Evolutionary conservation across 176 grass and related monocot genomes (phyloP).

Genomic region (Canna indica): DNA sequence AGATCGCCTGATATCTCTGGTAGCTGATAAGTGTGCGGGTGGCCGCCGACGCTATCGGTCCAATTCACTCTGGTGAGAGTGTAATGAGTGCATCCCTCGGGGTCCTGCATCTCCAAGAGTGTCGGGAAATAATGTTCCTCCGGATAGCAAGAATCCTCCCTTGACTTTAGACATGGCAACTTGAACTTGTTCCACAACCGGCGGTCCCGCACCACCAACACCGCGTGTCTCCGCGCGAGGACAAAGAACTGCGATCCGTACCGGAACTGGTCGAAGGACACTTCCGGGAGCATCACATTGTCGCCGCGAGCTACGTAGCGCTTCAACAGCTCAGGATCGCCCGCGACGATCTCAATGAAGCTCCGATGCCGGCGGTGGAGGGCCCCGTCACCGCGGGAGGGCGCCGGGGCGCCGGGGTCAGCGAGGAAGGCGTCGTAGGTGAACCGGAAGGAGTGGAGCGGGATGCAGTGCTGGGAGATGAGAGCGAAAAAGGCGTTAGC

Average conservation of each 20-base stretch:
- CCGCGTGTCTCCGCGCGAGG: slow-evolving; percentile 44
- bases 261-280: slow-evolving; percentile 63
- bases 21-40: slow-evolving; percentile 65
- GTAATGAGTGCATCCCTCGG: slow-evolving; percentile 49
- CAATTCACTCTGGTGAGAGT: slow-evolving; percentile 84
- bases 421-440: slow-evolving; percentile 41
- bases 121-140: slow-evolving; percentile 99
- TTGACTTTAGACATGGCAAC: slow-evolving; percentile 52
- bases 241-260: slow-evolving; percentile 88
- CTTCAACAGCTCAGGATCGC: slow-evolving; percentile 46
- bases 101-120: slow-evolving; percentile 87
- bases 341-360: slow-evolving; percentile 85
- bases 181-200: slow-evolving; percentile 89
- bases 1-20: slow-evolving; percentile 50
- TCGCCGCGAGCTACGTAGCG: slow-evolving; percentile 77
- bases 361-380: slow-evolving; percentile 37
- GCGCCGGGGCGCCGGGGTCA: slow-evolving; percentile 14
- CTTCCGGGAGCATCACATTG: slow-evolving; percentile 69
- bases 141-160: slow-evolving; percentile 59
- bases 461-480: slow-evolving; percentile 74
- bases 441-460: slow-evolving; percentile 51
- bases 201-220: slow-evolving; percentile 75
- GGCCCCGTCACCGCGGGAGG: neutral
- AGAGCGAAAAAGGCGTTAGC: slow-evolving; percentile 72
- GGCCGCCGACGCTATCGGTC: slow-evolving; percentile 49